phyloP scores from a whole-genome alignment of 2,329 filamentous ascomycete genomes.

The Trichocomaceae sp. region DNA sequence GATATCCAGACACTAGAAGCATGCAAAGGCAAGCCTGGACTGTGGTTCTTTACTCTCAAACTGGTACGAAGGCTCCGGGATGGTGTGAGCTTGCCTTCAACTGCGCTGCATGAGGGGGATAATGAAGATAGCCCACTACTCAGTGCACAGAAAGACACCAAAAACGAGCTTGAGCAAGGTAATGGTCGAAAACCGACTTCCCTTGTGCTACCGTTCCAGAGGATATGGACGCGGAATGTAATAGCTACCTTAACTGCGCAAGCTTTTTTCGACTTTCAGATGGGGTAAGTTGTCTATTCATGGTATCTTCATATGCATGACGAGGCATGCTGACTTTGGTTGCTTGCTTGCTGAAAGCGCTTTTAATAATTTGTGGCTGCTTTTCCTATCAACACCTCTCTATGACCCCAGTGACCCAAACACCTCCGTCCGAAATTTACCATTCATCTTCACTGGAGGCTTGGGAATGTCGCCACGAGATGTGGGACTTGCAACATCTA shows the following conservation, averaged over 20 bases:
- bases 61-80: conserved; percentile 23
- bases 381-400: conserved; percentile 69
- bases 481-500: conserved; percentile 68
- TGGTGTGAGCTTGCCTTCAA: conserved; percentile 24
- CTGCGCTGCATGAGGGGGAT: conserved; percentile 25
- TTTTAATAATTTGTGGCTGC: conserved; percentile 69
- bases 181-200: conserved; percentile 26
- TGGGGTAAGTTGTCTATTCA: conserved; percentile 34
- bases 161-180: conserved; percentile 35
- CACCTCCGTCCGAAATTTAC: conserved; percentile 41
- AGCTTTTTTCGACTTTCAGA: conserved; percentile 66
- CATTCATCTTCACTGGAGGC: conserved; percentile 60
- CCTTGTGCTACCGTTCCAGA: conserved; percentile 43
- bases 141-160: conserved; percentile 24
- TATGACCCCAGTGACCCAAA: conserved; percentile 38
- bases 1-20: conserved; percentile 42
- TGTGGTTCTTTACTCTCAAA: conserved; percentile 31
- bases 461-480: conserved; percentile 63
- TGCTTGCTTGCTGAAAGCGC: conserved; percentile 42
- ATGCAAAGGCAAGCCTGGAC: conserved; percentile 43
- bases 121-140: conserved; percentile 30
- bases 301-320: not conserved
- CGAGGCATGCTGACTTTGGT: not conserved
- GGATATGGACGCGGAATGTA: conserved; percentile 52
- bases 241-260: conserved; percentile 55